Evolutionary conservation across 140 eudicot species (phyloP).

Genomic region (Bidens hawaiensis): DNA sequence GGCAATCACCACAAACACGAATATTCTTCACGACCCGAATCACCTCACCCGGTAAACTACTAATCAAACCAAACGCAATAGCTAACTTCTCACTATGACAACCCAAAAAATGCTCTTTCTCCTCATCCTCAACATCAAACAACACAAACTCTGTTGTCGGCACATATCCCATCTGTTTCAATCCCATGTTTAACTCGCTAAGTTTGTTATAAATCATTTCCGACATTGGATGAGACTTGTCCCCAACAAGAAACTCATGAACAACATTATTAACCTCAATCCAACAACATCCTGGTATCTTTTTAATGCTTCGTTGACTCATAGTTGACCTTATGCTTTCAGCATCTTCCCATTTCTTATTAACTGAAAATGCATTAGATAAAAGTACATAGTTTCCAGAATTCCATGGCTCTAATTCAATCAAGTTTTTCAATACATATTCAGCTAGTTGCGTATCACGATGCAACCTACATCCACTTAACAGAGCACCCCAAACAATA

Average conservation of each 20-base stretch:
- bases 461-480: slow-evolving; percentile 80
- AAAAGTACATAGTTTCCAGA: slow-evolving; percentile 78
- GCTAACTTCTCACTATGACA: slow-evolving; percentile 89
- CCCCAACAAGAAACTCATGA: slow-evolving; percentile 87
- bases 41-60: slow-evolving; percentile 43
- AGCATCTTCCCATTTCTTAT: slow-evolving; percentile 73
- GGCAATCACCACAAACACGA: slow-evolving; percentile 87
- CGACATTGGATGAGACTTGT: slow-evolving; percentile 65
- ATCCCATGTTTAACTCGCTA: slow-evolving; percentile 38
- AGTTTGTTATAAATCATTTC: slow-evolving; percentile 58
- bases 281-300: slow-evolving; percentile 82
- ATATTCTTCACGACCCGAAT: slow-evolving; percentile 74
- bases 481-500: slow-evolving; percentile 87
- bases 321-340: slow-evolving; percentile 49
- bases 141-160: slow-evolving; percentile 76
- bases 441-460: slow-evolving; percentile 69
- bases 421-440: slow-evolving; percentile 49
- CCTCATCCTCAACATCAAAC: slow-evolving; percentile 84
- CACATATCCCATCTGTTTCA: slow-evolving; percentile 54
- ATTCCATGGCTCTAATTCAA: slow-evolving; percentile 77
- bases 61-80: slow-evolving; percentile 66
- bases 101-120: slow-evolving; percentile 70
- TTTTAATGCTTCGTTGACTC: slow-evolving; percentile 45
- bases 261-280: slow-evolving; percentile 70
- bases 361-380: slow-evolving; percentile 69